Evolutionary conservation across 2,329 filamentous ascomycete genomes (phyloP).

Genomic region (Colletotrichum musicola): DNA sequence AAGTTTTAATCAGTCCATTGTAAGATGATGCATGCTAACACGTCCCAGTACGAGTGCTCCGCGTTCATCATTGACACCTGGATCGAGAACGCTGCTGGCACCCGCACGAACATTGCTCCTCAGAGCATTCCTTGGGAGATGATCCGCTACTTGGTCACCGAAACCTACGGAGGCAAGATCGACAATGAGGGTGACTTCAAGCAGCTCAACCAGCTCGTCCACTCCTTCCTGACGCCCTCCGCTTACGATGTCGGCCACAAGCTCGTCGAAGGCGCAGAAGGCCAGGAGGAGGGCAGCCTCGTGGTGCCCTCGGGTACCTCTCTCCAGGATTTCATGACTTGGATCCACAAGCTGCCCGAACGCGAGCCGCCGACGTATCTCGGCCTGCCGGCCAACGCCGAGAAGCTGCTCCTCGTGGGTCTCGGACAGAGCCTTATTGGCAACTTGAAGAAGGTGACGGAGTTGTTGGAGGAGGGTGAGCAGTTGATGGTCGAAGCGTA

Average conservation of each 20-base stretch:
- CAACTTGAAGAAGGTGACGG: conserved; percentile 86
- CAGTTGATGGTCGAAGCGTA: conserved; percentile 80
- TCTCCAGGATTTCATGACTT: conserved; percentile 87
- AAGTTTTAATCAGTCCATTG: conserved; percentile 59
- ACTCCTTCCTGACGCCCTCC: conserved; percentile 82
- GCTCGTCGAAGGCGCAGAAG: conserved; percentile 77
- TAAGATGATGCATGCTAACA: conserved; percentile 26
- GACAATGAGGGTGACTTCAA: conserved; percentile 89
- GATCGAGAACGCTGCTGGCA: conserved; percentile 85
- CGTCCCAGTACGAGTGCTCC: conserved; percentile 88
- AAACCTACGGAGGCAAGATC: conserved; percentile 98
- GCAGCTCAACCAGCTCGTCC: conserved; percentile 79
- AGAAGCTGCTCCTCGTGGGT: conserved; percentile 92
- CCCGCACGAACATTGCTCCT: conserved; percentile 92
- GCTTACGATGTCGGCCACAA: conserved; percentile 95
- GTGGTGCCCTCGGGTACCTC: conserved; percentile 84
- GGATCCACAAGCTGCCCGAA: conserved; percentile 94
- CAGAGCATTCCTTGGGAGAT: conserved; percentile 97
- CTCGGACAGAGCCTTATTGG: conserved; percentile 87
- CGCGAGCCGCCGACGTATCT: conserved; percentile 96
- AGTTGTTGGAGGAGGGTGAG: conserved; percentile 93
- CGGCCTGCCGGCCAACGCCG: conserved; percentile 92
- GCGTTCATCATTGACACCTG: conserved; percentile 96
- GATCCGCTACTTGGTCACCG: conserved; percentile 88
- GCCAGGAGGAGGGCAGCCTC: conserved; percentile 71